A percentile compares a stretch with the other conserved stretches of the same genome.
Evolutionary conservation across 169 alveolate genomes (phyloP).

Genomic region (Eimeria necatrix): DNA sequence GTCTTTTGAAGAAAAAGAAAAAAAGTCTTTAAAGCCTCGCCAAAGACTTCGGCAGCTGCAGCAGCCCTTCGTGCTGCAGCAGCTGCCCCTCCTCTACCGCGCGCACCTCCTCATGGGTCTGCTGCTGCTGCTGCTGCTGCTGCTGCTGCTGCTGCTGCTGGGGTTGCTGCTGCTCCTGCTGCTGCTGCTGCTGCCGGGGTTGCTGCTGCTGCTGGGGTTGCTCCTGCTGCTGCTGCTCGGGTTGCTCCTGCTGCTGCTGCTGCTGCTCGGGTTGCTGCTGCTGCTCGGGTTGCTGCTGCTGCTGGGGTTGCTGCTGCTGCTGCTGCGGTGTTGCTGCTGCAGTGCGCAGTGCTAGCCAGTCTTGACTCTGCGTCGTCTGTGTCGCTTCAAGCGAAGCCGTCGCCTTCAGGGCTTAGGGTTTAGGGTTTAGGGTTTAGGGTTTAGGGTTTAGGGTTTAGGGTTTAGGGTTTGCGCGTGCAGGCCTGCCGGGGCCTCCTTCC

Average conservation of each 20-base stretch:
- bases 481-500: slow-evolving; percentile 6
- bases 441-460: background rate
- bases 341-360: background rate
- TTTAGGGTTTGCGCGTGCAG: background rate
- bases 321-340: no score
- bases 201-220: no score
- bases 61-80: slow-evolving; percentile 9
- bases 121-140: background rate
- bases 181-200: background rate
- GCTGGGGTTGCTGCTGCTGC: no score
- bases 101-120: slow-evolving; percentile 5
- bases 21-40: background rate
- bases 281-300: no score
- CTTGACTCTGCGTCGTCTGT: no score
- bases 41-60: background rate
- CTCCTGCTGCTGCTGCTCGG: no score
- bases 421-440: slow-evolving; percentile 4
- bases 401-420: no score
- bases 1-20: background rate
- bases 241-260: no score
- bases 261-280: no score
- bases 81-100: slow-evolving; percentile 16
- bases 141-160: background rate
- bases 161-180: background rate
- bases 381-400: no score